phyloP scores from a whole-genome alignment of 176 grass and related monocot species.

The Avena eriantha region DNA sequence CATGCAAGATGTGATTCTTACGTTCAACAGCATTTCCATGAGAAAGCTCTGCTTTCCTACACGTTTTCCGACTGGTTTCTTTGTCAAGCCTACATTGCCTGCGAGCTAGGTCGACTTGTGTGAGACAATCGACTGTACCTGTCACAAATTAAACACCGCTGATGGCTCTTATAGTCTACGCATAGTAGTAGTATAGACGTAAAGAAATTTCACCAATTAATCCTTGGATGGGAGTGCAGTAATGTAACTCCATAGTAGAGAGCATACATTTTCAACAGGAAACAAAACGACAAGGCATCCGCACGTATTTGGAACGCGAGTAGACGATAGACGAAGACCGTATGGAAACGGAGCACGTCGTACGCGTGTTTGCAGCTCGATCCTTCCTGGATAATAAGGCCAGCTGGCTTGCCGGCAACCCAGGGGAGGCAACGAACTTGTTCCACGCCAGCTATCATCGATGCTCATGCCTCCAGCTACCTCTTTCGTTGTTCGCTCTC shows the following conservation, averaged over 20 bases:
- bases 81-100: constrained; percentile 40
- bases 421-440: constrained; percentile 8
- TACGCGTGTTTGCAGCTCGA: neutral
- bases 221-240: no score
- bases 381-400: neutral
- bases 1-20: neutral
- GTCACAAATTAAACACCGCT: neutral
- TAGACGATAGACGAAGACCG: neutral
- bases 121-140: neutral
- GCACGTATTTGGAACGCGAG: neutral
- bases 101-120: neutral
- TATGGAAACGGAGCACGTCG: neutral
- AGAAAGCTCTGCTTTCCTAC: neutral
- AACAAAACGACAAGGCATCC: neutral
- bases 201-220: no score
- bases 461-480: no score
- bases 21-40: neutral
- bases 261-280: neutral
- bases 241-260: neutral
- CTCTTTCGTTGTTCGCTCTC: neutral
- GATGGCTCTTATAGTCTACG: no score
- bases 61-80: neutral
- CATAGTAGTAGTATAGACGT: no score
- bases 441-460: no score
- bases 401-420: neutral